Percentiles rank a stretch among this genome's conserved stretches.
phyloP scores from a whole-genome alignment of 768 basidiomycete genomes.

The Tricholoma furcatifolium region DNA sequence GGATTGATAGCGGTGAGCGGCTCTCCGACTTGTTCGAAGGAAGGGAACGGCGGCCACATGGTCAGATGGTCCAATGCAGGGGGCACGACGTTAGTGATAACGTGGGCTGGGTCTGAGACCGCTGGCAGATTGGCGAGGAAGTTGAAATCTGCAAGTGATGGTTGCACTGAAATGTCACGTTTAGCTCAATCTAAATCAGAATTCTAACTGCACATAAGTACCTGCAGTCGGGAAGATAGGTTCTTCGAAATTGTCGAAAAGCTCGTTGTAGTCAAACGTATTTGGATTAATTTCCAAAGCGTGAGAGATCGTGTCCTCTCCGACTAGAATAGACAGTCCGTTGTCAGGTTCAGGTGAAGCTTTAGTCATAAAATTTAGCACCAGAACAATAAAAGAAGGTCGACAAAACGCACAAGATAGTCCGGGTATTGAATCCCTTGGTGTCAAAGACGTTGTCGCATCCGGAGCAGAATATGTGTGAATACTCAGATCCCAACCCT shows the following conservation, averaged over 20 bases:
- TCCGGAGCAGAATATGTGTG: conserved; percentile 3
- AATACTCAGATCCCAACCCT: not conserved
- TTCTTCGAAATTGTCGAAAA: conserved; percentile 11
- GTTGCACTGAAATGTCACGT: not conserved
- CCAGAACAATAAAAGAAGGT: not conserved
- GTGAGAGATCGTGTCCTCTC: not conserved
- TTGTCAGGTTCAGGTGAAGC: not conserved
- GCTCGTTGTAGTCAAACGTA: conserved; percentile 5
- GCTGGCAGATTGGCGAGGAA: conserved; percentile 4
- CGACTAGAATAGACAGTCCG: not conserved
- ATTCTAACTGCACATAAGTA: not conserved
- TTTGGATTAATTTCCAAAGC: not conserved
- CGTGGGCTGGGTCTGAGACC: not conserved
- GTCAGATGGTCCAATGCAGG: not conserved
- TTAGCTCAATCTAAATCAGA: not conserved
- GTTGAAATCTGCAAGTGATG: not conserved
- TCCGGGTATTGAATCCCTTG: not conserved
- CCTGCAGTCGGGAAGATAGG: not conserved
- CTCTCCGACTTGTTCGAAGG: not conserved
- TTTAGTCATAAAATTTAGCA: not conserved
- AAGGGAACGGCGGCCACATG: not conserved
- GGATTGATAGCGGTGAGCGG: not conserved
- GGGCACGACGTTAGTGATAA: not conserved
- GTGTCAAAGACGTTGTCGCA: not conserved
- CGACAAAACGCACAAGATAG: not conserved